Conservation (phyloP, 352 stramenopile genomes). For the Phytophthora constricta region DNA sequence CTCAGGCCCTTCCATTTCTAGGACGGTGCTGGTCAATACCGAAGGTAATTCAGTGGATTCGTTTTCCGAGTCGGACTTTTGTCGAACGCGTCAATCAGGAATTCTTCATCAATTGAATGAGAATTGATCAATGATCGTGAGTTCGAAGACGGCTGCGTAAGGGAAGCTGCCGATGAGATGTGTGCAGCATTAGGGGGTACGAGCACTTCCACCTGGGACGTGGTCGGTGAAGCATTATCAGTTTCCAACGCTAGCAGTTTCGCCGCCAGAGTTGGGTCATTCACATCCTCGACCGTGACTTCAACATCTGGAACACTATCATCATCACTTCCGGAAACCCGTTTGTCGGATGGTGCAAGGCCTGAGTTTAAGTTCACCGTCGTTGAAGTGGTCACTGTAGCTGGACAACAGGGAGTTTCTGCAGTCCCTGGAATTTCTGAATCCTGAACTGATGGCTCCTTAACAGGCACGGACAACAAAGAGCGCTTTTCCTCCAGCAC, state of each 20-base stretch:
- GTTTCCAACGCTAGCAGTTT: slow-evolving; percentile 49
- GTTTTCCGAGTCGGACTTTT: slow-evolving; percentile 49
- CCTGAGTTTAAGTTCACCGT: slow-evolving; percentile 24
- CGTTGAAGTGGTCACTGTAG: slow-evolving; percentile 6
- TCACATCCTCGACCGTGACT: slow-evolving; percentile 66
- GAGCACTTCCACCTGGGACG: background rate
- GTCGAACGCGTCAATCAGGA: slow-evolving; percentile 78
- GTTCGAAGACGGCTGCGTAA: slow-evolving; percentile 5
- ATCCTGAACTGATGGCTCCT: background rate
- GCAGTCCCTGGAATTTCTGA: background rate
- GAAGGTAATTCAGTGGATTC: slow-evolving; percentile 28
- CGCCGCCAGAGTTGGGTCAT: slow-evolving; percentile 55
- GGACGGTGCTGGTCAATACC: slow-evolving; percentile 16
- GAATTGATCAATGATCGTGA: slow-evolving; percentile 30
- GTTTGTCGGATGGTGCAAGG: slow-evolving; percentile 4
- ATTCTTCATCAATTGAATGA: slow-evolving; percentile 58
- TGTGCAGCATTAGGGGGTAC: background rate
- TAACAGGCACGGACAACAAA: slow-evolving; percentile 2
- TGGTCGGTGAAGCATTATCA: background rate
- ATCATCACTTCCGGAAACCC: slow-evolving; percentile 14
- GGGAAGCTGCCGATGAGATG: background rate
- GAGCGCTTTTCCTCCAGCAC: slow-evolving; percentile 53
- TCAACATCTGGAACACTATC: slow-evolving; percentile 45
- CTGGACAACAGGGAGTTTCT: slow-evolving; percentile 1
- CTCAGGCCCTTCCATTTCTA: slow-evolving; percentile 6